phyloP scores from a whole-genome alignment of 2,329 filamentous ascomycete genomes.

The Pseudogymnoascus pannorum region DNA sequence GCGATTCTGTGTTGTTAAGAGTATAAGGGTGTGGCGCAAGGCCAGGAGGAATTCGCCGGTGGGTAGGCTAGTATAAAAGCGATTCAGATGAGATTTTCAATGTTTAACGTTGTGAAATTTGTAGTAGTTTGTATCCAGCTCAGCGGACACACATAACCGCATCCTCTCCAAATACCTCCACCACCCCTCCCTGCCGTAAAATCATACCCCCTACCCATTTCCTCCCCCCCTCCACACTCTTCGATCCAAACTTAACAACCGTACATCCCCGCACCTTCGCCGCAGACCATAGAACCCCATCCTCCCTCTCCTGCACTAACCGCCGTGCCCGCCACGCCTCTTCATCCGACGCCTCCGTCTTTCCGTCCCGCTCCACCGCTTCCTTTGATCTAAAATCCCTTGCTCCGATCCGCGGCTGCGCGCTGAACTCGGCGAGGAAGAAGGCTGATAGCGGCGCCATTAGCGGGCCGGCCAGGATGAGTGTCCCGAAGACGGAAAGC shows the following conservation, averaged over 20 bases:
- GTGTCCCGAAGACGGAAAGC: slow-evolving; percentile 72
- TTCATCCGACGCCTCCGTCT: slow-evolving; percentile 32
- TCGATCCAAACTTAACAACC: slow-evolving; percentile 83
- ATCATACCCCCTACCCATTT: slow-evolving; percentile 75
- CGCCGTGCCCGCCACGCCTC: slow-evolving; percentile 50
- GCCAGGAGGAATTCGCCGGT: not conserved
- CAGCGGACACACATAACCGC: slow-evolving; percentile 64
- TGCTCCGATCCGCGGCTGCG: slow-evolving; percentile 72
- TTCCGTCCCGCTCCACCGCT: slow-evolving; percentile 36
- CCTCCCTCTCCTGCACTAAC: slow-evolving; percentile 48
- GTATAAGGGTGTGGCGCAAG: not conserved
- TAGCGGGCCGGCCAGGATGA: slow-evolving; percentile 70
- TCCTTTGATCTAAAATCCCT: slow-evolving; percentile 63
- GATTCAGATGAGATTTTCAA: not conserved
- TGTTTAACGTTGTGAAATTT: not conserved
- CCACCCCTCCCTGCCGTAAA: slow-evolving; percentile 63
- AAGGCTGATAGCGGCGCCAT: slow-evolving; percentile 61
- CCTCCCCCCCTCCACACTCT: slow-evolving; percentile 71
- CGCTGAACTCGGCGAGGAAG: slow-evolving; percentile 71
- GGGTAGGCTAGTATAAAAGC: slow-evolving; percentile 1
- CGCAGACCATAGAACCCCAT: slow-evolving; percentile 71
- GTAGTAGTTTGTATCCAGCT: not conserved
- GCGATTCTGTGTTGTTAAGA: slow-evolving; percentile 3
- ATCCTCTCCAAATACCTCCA: slow-evolving; percentile 67
- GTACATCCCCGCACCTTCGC: slow-evolving; percentile 75